Percentiles rank a stretch among this genome's conserved stretches.
These are phyloP conservation scores for Nitzschia sp. DNA, from an alignment of 108 stramenopile species.

Conservation along the genomic window DNA sequence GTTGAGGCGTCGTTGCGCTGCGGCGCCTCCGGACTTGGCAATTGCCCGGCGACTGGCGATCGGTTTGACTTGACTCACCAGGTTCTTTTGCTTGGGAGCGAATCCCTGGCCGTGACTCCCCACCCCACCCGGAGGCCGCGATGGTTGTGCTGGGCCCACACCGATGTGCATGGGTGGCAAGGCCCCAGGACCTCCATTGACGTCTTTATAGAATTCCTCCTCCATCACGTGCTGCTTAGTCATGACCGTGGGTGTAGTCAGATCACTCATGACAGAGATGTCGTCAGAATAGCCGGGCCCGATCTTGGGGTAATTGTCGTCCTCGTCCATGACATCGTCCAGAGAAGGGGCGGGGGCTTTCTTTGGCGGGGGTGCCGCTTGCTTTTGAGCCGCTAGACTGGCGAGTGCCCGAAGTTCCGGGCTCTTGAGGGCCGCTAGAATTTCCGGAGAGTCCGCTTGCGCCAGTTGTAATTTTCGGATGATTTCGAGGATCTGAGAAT, in stretches of 20 bases:
- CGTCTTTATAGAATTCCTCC: constrained; percentile 55
- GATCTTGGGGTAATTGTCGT: constrained; percentile 64
- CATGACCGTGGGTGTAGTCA: constrained; percentile 63
- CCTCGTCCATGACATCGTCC: constrained; percentile 41
- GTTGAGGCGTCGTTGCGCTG: constrained; percentile 45
- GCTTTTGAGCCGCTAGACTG: constrained; percentile 28
- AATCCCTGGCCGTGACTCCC: not conserved
- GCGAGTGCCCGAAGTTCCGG: constrained; percentile 35
- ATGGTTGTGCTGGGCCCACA: constrained; percentile 4
- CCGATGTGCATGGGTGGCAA: constrained; percentile 41
- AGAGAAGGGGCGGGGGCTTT: constrained; percentile 14
- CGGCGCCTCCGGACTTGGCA: constrained; percentile 45
- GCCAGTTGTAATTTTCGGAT: constrained; percentile 47
- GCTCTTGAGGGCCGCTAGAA: constrained; percentile 42
- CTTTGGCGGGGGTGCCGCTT: constrained; percentile 8
- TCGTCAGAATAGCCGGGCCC: constrained; percentile 60
- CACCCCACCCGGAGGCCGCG: constrained; percentile 18
- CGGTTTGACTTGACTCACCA: constrained; percentile 32
- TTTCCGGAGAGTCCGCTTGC: constrained; percentile 48
- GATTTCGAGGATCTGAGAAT: constrained; percentile 47
- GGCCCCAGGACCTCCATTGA: constrained; percentile 27
- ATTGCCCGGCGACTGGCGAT: constrained; percentile 15
- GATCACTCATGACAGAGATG: constrained; percentile 48
- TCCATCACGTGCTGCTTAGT: constrained; percentile 40
- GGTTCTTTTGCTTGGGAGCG: constrained; percentile 40